Evolutionary conservation across 2,329 filamentous ascomycete species (phyloP).

Genomic region (Epichloe hybrida): DNA sequence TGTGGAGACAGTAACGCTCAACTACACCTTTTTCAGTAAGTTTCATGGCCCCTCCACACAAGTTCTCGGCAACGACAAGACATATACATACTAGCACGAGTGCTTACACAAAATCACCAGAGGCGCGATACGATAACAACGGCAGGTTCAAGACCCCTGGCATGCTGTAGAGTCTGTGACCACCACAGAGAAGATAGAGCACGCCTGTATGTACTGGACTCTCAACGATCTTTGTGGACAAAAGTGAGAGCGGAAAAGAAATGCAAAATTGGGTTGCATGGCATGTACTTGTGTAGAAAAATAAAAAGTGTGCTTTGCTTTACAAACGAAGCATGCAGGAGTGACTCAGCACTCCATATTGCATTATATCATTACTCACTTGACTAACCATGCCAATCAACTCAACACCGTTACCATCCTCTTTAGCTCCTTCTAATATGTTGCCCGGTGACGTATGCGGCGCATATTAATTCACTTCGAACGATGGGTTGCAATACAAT

Average conservation of each 20-base stretch:
- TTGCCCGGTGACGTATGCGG: no score
- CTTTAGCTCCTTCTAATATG: background rate
- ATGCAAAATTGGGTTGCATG: background rate
- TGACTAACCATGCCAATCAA: no score
- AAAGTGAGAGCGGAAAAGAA: background rate
- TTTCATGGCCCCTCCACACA: conserved; percentile 9
- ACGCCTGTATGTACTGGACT: background rate
- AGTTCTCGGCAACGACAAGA: background rate
- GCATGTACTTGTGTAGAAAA: background rate
- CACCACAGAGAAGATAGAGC: background rate
- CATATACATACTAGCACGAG: background rate
- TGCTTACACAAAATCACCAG: conserved; percentile 12
- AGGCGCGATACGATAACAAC: conserved; percentile 33
- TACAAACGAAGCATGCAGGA: background rate
- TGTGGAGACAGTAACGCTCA: conserved; percentile 88
- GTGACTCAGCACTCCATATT: background rate
- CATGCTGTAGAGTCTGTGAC: conserved; percentile 7
- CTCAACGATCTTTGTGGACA: background rate
- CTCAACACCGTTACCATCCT: background rate
- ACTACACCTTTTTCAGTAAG: conserved; percentile 97
- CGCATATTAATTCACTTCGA: no score
- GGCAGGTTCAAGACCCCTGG: conserved; percentile 28
- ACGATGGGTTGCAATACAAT: no score
- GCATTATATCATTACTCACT: no score
- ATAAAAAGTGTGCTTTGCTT: background rate